Conservation (phyloP, 306 rosid genomes). For the Lupinus albus region DNA sequence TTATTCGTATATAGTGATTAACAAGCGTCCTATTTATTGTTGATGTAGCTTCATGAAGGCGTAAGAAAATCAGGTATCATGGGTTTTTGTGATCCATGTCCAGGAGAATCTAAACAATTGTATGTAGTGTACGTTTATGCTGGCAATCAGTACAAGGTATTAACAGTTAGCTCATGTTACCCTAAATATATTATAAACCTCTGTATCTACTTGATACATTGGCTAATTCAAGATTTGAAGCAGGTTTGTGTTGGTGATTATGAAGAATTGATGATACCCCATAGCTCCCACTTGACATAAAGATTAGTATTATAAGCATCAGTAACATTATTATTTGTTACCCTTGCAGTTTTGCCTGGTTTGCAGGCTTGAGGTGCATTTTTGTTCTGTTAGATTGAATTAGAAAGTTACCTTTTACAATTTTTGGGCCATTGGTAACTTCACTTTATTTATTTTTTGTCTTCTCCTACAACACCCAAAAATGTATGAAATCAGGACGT, state of each 20-base stretch:
- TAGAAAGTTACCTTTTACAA: conserved; percentile 39
- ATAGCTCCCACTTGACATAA: conserved; percentile 58
- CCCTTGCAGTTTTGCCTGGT: conserved; percentile 54
- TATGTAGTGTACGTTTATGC: conserved; percentile 70
- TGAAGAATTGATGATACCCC: conserved; percentile 72
- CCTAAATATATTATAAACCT: conserved; percentile 2
- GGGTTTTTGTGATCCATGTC: conserved; percentile 97
- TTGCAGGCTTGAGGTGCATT: conserved; percentile 46
- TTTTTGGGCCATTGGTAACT: conserved; percentile 38
- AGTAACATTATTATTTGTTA: conserved; percentile 42
- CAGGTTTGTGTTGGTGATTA: conserved; percentile 77
- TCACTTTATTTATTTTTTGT: conserved; percentile 26
- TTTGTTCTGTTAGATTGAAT: conserved; percentile 32
- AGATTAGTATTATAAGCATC: conserved; percentile 29
- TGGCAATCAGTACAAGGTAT: conserved; percentile 68
- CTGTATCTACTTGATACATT: conserved; percentile 19
- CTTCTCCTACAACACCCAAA: not conserved
- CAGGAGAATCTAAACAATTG: conserved; percentile 75
- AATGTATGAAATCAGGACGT: conserved; percentile 41
- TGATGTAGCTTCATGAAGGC: conserved; percentile 89
- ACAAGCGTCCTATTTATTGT: conserved; percentile 33
- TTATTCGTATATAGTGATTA: not conserved
- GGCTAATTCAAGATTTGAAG: conserved; percentile 40
- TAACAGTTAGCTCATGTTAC: conserved; percentile 7
- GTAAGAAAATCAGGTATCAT: conserved; percentile 93